Percentiles rank a stretch among this genome's conserved stretches.
Evolutionary conservation across 2,329 filamentous ascomycete species (phyloP).

Genomic region (Penicillium nordicum): DNA sequence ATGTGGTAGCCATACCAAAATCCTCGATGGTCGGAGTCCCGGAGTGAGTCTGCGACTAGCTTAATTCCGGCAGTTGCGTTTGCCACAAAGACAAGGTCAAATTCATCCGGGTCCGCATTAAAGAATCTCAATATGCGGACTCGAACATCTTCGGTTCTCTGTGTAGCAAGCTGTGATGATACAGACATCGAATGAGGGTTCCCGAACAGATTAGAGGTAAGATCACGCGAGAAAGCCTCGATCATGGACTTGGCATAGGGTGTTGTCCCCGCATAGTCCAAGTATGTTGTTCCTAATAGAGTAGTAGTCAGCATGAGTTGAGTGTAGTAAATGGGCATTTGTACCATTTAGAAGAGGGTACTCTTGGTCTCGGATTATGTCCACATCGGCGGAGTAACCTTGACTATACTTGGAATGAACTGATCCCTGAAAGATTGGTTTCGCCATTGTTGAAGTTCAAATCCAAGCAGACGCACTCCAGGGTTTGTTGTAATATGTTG

Average conservation of each 20-base stretch:
- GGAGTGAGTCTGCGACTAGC: conserved; percentile 73
- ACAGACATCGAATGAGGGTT: conserved; percentile 87
- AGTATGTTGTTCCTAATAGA: conserved; percentile 66
- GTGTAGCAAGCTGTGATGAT: conserved; percentile 73
- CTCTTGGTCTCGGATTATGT: conserved; percentile 46
- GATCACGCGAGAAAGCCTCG: conserved; percentile 72
- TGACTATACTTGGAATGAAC: conserved; percentile 18
- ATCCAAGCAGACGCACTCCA: background rate
- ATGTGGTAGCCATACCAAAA: conserved; percentile 82
- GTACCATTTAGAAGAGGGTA: conserved; percentile 47
- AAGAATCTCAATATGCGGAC: conserved; percentile 71
- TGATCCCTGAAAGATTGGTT: background rate
- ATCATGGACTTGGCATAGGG: conserved; percentile 76
- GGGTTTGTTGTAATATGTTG: background rate
- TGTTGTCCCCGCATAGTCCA: conserved; percentile 95
- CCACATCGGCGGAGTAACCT: conserved; percentile 46
- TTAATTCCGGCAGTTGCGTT: conserved; percentile 93
- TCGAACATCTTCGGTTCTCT: conserved; percentile 71
- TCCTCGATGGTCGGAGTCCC: conserved; percentile 59
- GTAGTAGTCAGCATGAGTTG: background rate
- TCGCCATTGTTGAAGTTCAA: background rate
- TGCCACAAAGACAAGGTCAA: conserved; percentile 85
- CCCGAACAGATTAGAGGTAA: conserved; percentile 75
- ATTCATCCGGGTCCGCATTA: conserved; percentile 73
- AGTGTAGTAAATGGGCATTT: background rate